Conservation (phyloP, 2,329 filamentous ascomycete species). For the Phaeophleospora eucalypticola region DNA sequence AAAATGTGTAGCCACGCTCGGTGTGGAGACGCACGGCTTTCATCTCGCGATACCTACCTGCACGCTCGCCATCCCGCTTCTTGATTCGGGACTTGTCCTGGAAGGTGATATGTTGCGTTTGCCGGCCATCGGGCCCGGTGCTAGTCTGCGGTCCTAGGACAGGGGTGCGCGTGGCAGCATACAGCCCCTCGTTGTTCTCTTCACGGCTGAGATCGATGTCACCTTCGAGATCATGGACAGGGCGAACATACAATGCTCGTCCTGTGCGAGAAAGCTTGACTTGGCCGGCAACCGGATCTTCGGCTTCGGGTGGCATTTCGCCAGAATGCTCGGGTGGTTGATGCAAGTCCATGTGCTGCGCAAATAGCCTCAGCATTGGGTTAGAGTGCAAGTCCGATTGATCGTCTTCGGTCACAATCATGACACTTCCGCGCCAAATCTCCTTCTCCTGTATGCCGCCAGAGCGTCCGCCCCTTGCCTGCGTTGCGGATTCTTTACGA, state of each 20-base stretch:
- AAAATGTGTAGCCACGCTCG: conserved; percentile 88
- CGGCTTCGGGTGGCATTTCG: conserved; percentile 69
- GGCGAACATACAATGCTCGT: conserved; percentile 80
- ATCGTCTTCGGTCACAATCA: conserved; percentile 89
- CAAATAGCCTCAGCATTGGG: conserved; percentile 78
- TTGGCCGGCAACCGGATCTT: conserved; percentile 84
- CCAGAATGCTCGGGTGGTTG: no score
- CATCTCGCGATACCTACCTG: conserved; percentile 77
- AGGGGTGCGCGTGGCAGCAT: conserved; percentile 52
- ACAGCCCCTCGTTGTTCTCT: conserved; percentile 79
- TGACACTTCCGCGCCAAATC: conserved; percentile 86
- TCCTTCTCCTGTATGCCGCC: conserved; percentile 56
- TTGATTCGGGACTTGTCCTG: conserved; percentile 47
- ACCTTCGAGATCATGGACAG: conserved; percentile 80
- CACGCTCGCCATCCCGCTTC: conserved; percentile 70
- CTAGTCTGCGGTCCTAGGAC: conserved; percentile 27
- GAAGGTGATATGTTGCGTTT: conserved; percentile 33
- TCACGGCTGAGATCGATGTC: conserved; percentile 71
- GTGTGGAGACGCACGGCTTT: conserved; percentile 75
- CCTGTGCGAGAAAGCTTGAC: conserved; percentile 81
- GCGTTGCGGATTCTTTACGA: conserved; percentile 52
- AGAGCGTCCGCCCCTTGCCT: conserved; percentile 36
- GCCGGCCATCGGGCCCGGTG: conserved; percentile 21
- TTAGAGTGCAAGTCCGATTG: conserved; percentile 75
- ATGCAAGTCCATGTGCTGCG: conserved; percentile 77